Percentiles rank a stretch among this genome's conserved stretches.
phyloP scores from a whole-genome alignment of 108 stramenopile genomes.

The Parmales sp. region DNA sequence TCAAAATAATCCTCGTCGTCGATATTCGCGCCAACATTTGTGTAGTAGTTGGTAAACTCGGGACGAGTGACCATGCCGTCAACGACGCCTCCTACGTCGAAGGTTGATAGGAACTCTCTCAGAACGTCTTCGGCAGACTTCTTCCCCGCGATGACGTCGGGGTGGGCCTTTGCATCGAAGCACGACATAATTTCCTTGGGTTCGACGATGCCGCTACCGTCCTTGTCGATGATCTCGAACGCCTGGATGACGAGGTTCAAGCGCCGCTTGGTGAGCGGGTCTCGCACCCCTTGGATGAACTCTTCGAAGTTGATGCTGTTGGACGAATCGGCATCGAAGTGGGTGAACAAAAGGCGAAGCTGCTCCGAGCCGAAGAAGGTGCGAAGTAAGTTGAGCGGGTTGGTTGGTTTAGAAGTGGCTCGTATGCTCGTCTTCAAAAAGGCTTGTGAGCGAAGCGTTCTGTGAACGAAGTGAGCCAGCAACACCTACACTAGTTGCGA shows the following conservation, averaged over 20 bases:
- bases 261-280: conserved; percentile 32
- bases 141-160: conserved; percentile 34
- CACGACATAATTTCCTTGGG: conserved; percentile 21
- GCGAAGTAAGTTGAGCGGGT: too few relatives aligned
- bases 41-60: conserved; percentile 51
- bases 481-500: too few relatives aligned
- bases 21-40: conserved; percentile 37
- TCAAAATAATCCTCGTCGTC: conserved; percentile 52
- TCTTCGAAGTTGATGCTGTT: conserved; percentile 36
- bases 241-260: conserved; percentile 29
- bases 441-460: too few relatives aligned
- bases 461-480: too few relatives aligned
- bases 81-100: conserved; percentile 29
- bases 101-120: conserved; percentile 36
- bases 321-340: conserved; percentile 34
- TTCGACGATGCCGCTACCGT: conserved; percentile 26
- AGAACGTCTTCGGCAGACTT: conserved; percentile 31
- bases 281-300: conserved; percentile 37
- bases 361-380: too few relatives aligned
- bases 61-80: conserved; percentile 46
- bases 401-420: too few relatives aligned
- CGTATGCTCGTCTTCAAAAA: too few relatives aligned
- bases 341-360: conserved; percentile 32
- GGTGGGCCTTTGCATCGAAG: conserved; percentile 40
- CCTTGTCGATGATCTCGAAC: conserved; percentile 38